These are phyloP conservation scores for Talaromyces amestolkiae DNA, from an alignment of 2,329 filamentous ascomycete genomes.

Conservation along the genomic window DNA sequence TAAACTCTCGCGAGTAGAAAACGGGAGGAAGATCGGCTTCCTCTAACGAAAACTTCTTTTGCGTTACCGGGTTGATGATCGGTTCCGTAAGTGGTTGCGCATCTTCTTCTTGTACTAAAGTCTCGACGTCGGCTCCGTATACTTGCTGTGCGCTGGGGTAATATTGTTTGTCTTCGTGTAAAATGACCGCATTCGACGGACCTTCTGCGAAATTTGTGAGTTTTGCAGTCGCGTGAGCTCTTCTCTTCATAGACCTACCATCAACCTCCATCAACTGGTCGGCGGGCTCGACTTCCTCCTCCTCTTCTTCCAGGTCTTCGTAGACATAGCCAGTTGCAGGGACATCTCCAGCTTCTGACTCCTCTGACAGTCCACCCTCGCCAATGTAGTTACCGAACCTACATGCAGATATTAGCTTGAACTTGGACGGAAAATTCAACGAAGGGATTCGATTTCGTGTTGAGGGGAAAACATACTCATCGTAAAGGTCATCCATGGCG, in stretches of 20 bases:
- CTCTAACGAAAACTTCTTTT: slow-evolving; percentile 94
- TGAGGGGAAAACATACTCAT: slow-evolving; percentile 64
- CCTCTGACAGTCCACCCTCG: slow-evolving; percentile 84
- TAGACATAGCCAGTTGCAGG: slow-evolving; percentile 77
- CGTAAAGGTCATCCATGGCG: slow-evolving; percentile 90
- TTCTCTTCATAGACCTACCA: slow-evolving; percentile 49
- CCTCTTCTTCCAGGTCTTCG: slow-evolving; percentile 63
- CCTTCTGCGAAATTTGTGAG: slow-evolving; percentile 59
- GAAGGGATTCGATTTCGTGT: too few relatives aligned
- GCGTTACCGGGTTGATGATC: slow-evolving; percentile 86
- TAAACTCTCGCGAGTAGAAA: slow-evolving; percentile 82
- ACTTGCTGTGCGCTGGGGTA: slow-evolving; percentile 97
- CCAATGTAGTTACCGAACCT: slow-evolving; percentile 99
- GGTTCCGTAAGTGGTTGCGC: slow-evolving; percentile 87
- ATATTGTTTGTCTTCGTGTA: slow-evolving; percentile 99
- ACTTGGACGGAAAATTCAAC: not conserved
- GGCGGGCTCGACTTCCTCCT: slow-evolving; percentile 59
- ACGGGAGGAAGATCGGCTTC: slow-evolving; percentile 88
- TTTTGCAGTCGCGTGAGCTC: slow-evolving; percentile 26
- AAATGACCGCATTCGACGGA: slow-evolving; percentile 91
- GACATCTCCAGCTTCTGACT: slow-evolving; percentile 70
- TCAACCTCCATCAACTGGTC: slow-evolving; percentile 92
- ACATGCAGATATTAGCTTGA: slow-evolving; percentile 16
- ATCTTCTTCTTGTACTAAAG: slow-evolving; percentile 94
- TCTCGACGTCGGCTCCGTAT: slow-evolving; percentile 92